These are phyloP conservation scores for Melanogaster broomeanus DNA, from an alignment of 768 basidiomycete genomes.

Conservation along the genomic window DNA sequence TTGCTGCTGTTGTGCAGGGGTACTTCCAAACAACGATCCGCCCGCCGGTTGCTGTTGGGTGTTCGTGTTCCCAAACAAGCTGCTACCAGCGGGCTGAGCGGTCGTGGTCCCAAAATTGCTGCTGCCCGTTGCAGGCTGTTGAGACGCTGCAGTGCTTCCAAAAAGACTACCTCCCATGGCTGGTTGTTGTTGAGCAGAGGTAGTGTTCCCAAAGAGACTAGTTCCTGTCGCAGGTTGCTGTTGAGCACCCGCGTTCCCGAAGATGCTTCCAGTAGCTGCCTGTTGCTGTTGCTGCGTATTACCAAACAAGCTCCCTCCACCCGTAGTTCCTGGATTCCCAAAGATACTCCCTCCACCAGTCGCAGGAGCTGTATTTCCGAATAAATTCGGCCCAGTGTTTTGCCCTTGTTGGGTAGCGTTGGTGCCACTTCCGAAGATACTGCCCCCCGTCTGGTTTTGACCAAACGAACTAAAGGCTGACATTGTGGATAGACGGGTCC, in stretches of 20 bases:
- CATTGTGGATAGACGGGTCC: neutral
- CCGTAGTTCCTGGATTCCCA: conserved; percentile 3
- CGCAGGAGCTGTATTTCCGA: conserved; percentile 3
- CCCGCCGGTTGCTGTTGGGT: conserved; percentile 16
- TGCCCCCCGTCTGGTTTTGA: conserved; percentile 5
- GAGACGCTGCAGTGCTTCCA: conserved; percentile 9
- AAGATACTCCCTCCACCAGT: neutral
- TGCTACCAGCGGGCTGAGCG: conserved; percentile 21
- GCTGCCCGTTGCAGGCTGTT: conserved; percentile 21
- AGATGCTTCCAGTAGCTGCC: conserved; percentile 17
- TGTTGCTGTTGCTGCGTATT: conserved; percentile 3
- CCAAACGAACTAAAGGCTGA: neutral
- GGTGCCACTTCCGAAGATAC: neutral
- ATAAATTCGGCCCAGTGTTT: neutral
- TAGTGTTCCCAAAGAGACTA: conserved; percentile 25
- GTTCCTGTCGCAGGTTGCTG: conserved; percentile 24
- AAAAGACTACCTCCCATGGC: conserved; percentile 23
- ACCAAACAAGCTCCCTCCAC: conserved; percentile 9
- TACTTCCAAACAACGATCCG: conserved; percentile 22
- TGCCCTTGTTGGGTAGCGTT: neutral
- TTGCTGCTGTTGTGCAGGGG: conserved; percentile 20
- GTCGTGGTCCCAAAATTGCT: conserved; percentile 20
- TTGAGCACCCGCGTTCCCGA: conserved; percentile 24
- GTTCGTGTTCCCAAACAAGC: conserved; percentile 25
- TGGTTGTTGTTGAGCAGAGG: conserved; percentile 26